Evolutionary conservation across 1,139 yeast species (phyloP).

Genomic region (Protomyces inouyei): DNA sequence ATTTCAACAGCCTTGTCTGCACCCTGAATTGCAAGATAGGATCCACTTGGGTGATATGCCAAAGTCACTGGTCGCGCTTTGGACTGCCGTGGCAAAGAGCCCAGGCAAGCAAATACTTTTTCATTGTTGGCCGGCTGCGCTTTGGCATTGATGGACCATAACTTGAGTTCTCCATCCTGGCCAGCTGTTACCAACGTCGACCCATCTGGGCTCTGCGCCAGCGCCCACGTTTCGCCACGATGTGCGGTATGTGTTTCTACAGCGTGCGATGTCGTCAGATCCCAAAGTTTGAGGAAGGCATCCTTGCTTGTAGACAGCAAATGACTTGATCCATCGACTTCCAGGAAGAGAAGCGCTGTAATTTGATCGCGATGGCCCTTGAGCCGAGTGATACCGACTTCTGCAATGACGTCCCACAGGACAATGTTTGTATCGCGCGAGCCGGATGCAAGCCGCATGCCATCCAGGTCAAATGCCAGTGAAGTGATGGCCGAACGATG

Average conservation of each 20-base stretch:
- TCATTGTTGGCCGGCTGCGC: slow-evolving; percentile 37
- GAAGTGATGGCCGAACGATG: slow-evolving; percentile 72
- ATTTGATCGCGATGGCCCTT: slow-evolving; percentile 87
- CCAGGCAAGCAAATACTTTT: slow-evolving; percentile 55
- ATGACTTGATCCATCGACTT: slow-evolving; percentile 41
- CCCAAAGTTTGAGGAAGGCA: slow-evolving; percentile 91
- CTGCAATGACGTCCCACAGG: slow-evolving; percentile 92
- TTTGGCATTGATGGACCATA: slow-evolving; percentile 64
- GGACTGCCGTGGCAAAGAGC: slow-evolving; percentile 70
- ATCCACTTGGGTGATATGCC: slow-evolving; percentile 46
- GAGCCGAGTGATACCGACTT: slow-evolving; percentile 77
- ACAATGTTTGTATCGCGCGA: slow-evolving; percentile 78
- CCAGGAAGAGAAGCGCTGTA: slow-evolving; percentile 56
- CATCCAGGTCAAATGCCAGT: slow-evolving; percentile 67
- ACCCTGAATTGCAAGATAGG: slow-evolving; percentile 65
- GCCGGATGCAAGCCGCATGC: slow-evolving; percentile 82
- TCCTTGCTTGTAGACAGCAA: slow-evolving; percentile 77
- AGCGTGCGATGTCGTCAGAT: slow-evolving; percentile 79
- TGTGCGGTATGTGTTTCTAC: slow-evolving; percentile 93
- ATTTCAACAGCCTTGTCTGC: slow-evolving; percentile 77
- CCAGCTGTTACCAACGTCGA: slow-evolving; percentile 59
- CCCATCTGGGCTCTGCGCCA: slow-evolving; percentile 47
- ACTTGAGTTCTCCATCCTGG: slow-evolving; percentile 71
- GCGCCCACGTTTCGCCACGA: slow-evolving; percentile 86
- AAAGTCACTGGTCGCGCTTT: slow-evolving; percentile 67